Percentiles rank a stretch among this genome's conserved stretches.
Evolutionary conservation across 139 green algal genomes (phyloP).

Genomic region (Picocystis salinarum): DNA sequence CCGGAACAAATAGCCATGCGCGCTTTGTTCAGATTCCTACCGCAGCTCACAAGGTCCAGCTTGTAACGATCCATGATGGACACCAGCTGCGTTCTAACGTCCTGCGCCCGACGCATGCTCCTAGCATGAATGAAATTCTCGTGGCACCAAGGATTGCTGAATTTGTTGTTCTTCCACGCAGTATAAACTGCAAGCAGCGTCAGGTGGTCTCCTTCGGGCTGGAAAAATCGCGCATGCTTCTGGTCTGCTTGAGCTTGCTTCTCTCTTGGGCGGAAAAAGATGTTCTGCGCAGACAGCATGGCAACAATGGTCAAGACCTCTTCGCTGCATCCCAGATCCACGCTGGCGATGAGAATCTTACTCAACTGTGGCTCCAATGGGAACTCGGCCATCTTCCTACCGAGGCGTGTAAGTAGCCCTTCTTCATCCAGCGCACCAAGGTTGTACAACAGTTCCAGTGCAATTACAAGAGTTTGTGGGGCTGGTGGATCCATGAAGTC

Average conservation of each 20-base stretch:
- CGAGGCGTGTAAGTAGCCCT: constrained; percentile 85
- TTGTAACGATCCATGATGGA: constrained; percentile 98
- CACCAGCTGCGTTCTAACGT: constrained; percentile 90
- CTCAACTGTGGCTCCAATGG: constrained; percentile 87
- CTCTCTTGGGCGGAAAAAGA: constrained; percentile 39
- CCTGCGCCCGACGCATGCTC: constrained; percentile 70
- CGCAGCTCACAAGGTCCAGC: constrained; percentile 76
- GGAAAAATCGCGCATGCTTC: constrained; percentile 86
- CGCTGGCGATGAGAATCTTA: constrained; percentile 88
- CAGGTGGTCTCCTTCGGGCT: constrained; percentile 92
- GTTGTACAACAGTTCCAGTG: constrained; percentile 92
- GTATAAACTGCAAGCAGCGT: constrained; percentile 55
- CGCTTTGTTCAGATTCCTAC: constrained; percentile 72
- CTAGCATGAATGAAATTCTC: constrained; percentile 88
- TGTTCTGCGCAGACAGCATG: constrained; percentile 89
- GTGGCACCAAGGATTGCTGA: constrained; percentile 54
- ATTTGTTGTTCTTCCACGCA: constrained; percentile 3
- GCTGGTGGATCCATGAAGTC: constrained; percentile 98
- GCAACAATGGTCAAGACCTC: constrained; percentile 95
- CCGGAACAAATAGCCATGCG: constrained; percentile 40
- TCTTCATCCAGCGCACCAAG: constrained; percentile 84
- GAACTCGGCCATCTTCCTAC: constrained; percentile 98
- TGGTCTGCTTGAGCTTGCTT: constrained; percentile 63
- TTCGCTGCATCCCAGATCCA: constrained; percentile 89
- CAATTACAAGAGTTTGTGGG: constrained; percentile 26